Percentiles rank a stretch among this genome's conserved stretches.
These are phyloP conservation scores for Leishmania amazonensis DNA, from an alignment of 208 protist genomes.

Conservation along the genomic window DNA sequence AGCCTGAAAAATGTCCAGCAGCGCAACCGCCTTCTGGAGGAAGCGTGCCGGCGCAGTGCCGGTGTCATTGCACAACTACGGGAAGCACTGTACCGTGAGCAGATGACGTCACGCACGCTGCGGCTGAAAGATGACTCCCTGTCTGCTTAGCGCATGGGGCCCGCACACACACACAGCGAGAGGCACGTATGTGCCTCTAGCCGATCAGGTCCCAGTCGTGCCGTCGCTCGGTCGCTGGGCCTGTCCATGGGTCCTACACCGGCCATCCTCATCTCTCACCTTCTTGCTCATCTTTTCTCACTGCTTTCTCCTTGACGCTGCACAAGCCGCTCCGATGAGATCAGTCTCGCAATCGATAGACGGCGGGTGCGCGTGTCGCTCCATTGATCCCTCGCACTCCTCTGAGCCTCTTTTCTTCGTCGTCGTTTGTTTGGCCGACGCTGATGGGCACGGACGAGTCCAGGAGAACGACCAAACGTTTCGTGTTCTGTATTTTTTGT, in stretches of 20 bases:
- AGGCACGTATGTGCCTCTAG: not conserved
- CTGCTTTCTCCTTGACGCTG: constrained; percentile 5
- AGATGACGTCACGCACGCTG: constrained; percentile 22
- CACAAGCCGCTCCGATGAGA: not conserved
- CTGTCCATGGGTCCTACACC: not conserved
- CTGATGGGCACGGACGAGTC: not conserved
- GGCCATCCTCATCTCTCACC: not conserved
- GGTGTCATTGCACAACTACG: constrained; percentile 67
- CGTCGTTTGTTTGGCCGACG: not conserved
- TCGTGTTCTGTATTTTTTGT: no score
- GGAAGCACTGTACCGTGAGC: constrained; percentile 49
- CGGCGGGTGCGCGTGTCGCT: not conserved
- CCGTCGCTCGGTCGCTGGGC: not conserved
- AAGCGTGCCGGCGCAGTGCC: constrained; percentile 52
- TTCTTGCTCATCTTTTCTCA: constrained; percentile 13
- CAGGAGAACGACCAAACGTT: not conserved
- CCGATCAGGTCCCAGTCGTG: not conserved
- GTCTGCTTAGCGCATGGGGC: not conserved
- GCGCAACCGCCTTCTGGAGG: constrained; percentile 53
- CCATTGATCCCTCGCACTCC: not conserved
- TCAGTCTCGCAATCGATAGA: not conserved
- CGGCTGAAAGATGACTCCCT: constrained; percentile 5
- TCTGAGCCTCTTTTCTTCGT: not conserved
- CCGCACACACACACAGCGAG: not conserved
- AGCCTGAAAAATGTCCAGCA: constrained; percentile 18